A percentile compares a stretch with the other conserved stretches of the same genome.
phyloP scores from a whole-genome alignment of 148 eudicot species.

The Oxyria digyna region DNA sequence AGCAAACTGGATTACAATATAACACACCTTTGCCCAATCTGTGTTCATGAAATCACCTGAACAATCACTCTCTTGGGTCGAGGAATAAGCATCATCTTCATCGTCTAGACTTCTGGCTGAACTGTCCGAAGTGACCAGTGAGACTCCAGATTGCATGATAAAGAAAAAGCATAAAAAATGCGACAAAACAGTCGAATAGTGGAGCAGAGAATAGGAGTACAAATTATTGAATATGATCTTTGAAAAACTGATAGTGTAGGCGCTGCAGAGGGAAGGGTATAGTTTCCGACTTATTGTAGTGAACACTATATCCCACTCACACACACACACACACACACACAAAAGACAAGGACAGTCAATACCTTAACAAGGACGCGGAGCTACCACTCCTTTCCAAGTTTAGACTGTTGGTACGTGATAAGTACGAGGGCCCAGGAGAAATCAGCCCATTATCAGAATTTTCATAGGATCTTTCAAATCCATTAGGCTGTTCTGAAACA shows the following conservation, averaged over 20 bases:
- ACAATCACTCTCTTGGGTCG: slow-evolving; percentile 34
- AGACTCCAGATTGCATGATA: slow-evolving; percentile 3
- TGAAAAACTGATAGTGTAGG: background rate
- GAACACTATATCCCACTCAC: too few species aligned
- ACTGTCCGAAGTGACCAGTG: slow-evolving; percentile 28
- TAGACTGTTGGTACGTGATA: background rate
- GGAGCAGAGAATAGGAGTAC: background rate
- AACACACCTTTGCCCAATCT: slow-evolving; percentile 47
- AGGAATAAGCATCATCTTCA: slow-evolving; percentile 37
- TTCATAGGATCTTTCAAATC: slow-evolving; percentile 13
- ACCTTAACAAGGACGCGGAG: slow-evolving; percentile 34
- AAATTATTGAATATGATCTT: background rate
- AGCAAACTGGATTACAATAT: background rate
- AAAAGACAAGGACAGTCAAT: background rate
- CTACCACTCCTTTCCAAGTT: slow-evolving; percentile 27
- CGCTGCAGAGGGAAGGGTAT: background rate
- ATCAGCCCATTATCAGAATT: slow-evolving; percentile 1
- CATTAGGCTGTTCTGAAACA: slow-evolving; percentile 22
- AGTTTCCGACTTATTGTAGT: too few species aligned
- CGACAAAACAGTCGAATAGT: background rate
- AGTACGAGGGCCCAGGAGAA: slow-evolving; percentile 1
- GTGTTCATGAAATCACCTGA: slow-evolving; percentile 46
- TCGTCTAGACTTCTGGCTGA: slow-evolving; percentile 62
- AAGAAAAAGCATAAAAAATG: background rate
- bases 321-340: background rate